phyloP scores from a whole-genome alignment of 2,329 filamentous ascomycete species.

The Periconia digitata region DNA sequence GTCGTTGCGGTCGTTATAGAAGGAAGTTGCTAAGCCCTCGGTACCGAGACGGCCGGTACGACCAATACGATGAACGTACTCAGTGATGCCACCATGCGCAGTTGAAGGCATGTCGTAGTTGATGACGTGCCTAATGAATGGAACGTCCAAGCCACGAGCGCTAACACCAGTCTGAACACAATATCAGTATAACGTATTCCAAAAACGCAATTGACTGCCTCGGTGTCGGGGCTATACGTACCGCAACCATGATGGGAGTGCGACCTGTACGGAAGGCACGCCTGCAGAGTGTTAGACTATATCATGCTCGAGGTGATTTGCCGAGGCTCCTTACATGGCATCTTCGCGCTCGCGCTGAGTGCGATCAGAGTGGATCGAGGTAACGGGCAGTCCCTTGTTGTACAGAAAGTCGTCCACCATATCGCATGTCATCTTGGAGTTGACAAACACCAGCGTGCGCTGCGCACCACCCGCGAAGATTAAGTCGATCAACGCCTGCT shows the following conservation, averaged over 20 bases:
- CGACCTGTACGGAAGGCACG: slow-evolving; percentile 76
- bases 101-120: slow-evolving; percentile 84
- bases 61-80: slow-evolving; percentile 94
- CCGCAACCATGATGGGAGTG: slow-evolving; percentile 77
- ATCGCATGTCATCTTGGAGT: slow-evolving; percentile 76
- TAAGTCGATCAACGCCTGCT: slow-evolving; percentile 69
- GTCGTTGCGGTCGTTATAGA: slow-evolving; percentile 79
- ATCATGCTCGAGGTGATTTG: not conserved
- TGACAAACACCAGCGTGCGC: slow-evolving; percentile 88
- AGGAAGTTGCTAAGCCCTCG: slow-evolving; percentile 80
- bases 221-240: too few relatives aligned
- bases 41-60: slow-evolving; percentile 94
- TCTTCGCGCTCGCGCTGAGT: slow-evolving; percentile 92
- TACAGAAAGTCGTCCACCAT: slow-evolving; percentile 85
- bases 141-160: slow-evolving; percentile 85
- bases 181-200: too few relatives aligned
- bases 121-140: slow-evolving; percentile 85
- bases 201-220: too few relatives aligned
- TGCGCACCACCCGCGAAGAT: slow-evolving; percentile 69
- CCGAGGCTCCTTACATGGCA: slow-evolving; percentile 63
- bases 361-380: slow-evolving; percentile 84
- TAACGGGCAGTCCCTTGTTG: slow-evolving; percentile 76
- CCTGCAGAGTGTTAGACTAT: slow-evolving; percentile 36
- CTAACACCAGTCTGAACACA: slow-evolving; percentile 87
- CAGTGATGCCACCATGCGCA: slow-evolving; percentile 82